phyloP scores from a whole-genome alignment of 2,329 filamentous ascomycete genomes.

The Fusarium oxysporum region DNA sequence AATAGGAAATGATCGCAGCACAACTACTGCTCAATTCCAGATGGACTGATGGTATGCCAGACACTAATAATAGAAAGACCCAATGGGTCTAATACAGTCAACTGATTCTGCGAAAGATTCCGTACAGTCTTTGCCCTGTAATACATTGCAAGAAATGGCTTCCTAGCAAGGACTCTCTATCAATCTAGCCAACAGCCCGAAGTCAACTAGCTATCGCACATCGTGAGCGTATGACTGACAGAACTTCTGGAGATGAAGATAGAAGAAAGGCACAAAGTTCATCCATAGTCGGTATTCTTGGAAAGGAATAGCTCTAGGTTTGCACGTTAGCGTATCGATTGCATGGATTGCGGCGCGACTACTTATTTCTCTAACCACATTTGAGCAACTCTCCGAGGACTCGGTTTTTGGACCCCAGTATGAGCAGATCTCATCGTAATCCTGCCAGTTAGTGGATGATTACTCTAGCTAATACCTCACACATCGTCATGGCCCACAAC shows the following conservation, averaged over 20 bases:
- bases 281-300: not conserved
- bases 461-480: not conserved
- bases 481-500: not conserved
- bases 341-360: rapidly evolving
- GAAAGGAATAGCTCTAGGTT: rapidly evolving
- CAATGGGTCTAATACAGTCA: rapidly evolving
- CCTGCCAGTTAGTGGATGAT: not conserved
- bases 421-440: not conserved
- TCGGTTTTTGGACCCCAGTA: rapidly evolving
- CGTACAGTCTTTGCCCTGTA: rapidly evolving
- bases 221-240: rapidly evolving
- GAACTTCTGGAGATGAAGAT: rapidly evolving
- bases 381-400: not conserved
- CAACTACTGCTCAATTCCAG: not conserved
- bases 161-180: rapidly evolving
- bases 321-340: rapidly evolving
- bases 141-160: rapidly evolving
- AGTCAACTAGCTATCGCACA: rapidly evolving
- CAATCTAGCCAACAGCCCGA: rapidly evolving
- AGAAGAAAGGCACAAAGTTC: rapidly evolving
- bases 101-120: not conserved
- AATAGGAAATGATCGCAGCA: not conserved
- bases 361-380: not conserved
- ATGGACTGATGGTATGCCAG: rapidly evolving
- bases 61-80: rapidly evolving